Evolutionary conservation across 2,329 filamentous ascomycete genomes (phyloP).

Genomic region (Lasiodiplodia hormozganensis): DNA sequence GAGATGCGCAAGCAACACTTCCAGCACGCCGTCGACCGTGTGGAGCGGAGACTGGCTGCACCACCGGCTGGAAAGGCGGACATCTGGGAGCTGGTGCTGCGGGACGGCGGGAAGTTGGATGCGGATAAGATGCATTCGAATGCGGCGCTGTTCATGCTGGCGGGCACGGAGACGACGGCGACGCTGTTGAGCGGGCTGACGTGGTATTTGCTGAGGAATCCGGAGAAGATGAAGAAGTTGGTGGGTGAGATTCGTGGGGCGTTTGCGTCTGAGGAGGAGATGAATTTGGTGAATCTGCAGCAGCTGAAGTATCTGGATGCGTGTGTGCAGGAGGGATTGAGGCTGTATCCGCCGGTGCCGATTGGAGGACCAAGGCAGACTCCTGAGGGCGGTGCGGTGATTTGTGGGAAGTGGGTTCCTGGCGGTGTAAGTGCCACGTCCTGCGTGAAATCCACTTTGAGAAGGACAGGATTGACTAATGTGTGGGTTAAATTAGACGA

Average conservation of each 20-base stretch:
- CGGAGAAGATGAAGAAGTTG: background rate
- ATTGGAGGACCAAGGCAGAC: slow-evolving; percentile 40
- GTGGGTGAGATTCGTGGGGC: background rate
- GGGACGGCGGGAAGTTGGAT: slow-evolving; percentile 9
- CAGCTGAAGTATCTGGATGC: background rate
- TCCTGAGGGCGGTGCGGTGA: slow-evolving; percentile 37
- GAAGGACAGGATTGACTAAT: background rate
- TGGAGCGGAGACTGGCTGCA: slow-evolving; percentile 36
- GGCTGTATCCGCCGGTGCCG: slow-evolving; percentile 53
- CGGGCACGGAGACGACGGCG: slow-evolving; percentile 51
- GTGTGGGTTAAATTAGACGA: background rate
- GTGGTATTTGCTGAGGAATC: slow-evolving; percentile 39
- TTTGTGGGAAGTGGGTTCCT: slow-evolving; percentile 33
- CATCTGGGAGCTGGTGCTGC: slow-evolving; percentile 50
- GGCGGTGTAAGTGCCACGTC: slow-evolving; percentile 33
- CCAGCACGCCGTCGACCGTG: slow-evolving; percentile 27
- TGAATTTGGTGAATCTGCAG: background rate
- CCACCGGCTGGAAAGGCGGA: slow-evolving; percentile 34
- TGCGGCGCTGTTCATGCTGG: slow-evolving; percentile 38
- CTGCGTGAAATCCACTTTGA: background rate
- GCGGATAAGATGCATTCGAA: slow-evolving; percentile 31
- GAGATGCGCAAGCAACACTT: background rate
- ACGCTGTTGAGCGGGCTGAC: slow-evolving; percentile 43
- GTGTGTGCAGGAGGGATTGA: slow-evolving; percentile 51
- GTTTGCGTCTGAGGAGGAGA: background rate